Percentiles rank a stretch among this genome's conserved stretches.
Conservation (phyloP, 257 asterid genomes). For the Fraxinus americana region DNA sequence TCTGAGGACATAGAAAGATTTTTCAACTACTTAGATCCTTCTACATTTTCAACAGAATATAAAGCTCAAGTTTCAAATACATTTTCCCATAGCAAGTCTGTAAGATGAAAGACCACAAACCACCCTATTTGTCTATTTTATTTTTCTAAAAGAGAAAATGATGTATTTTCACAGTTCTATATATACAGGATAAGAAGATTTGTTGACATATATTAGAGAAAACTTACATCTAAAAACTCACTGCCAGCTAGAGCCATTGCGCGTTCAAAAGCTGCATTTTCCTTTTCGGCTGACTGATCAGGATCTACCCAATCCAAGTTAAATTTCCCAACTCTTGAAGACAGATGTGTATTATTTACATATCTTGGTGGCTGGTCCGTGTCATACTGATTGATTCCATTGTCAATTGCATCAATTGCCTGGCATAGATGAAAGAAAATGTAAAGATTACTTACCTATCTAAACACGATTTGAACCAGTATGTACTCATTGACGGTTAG, state of each 20-base stretch:
- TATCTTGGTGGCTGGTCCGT: conserved; percentile 88
- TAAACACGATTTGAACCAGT: neutral
- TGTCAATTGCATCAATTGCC: conserved; percentile 93
- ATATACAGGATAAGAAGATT: neutral
- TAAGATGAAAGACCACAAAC: neutral
- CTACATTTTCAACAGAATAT: neutral
- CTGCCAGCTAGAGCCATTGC: conserved; percentile 83
- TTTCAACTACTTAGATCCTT: conserved; percentile 9
- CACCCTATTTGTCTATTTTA: neutral
- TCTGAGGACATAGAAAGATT: conserved; percentile 38
- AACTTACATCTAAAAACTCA: conserved; percentile 80
- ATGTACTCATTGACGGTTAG: neutral
- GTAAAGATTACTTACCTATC: conserved; percentile 3
- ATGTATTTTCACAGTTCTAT: neutral
- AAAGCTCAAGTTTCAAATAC: neutral
- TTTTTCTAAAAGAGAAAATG: neutral
- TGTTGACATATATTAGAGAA: conserved; percentile 14
- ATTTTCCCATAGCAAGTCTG: neutral
- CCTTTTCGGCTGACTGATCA: conserved; percentile 83
- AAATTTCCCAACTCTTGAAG: conserved; percentile 82
- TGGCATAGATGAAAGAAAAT: conserved; percentile 30
- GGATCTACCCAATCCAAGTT: conserved; percentile 88
- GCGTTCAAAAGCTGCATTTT: conserved; percentile 74
- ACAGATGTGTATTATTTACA: conserved; percentile 71
- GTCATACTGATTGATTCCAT: conserved; percentile 85